A percentile compares a stretch with the other conserved stretches of the same genome.
Evolutionary conservation across 768 basidiomycete genomes (phyloP).

Genomic region (Panaeolus cyanescens): DNA sequence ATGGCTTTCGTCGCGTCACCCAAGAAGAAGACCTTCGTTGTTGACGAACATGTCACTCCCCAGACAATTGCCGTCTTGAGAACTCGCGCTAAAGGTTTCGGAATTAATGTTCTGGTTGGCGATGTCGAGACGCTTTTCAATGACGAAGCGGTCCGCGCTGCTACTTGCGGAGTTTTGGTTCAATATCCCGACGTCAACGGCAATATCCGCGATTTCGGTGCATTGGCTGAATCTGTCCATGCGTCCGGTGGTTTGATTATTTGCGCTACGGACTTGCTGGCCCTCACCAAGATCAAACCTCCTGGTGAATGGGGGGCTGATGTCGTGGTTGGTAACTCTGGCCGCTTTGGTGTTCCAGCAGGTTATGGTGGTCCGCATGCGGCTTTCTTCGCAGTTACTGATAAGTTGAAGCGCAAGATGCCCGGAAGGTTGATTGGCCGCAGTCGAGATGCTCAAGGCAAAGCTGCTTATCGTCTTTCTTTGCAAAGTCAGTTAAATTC

Average conservation of each 20-base stretch:
- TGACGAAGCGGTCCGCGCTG: constrained; percentile 53
- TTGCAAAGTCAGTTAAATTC: constrained; percentile 75
- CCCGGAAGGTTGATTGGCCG: constrained; percentile 95
- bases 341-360: constrained; percentile 93
- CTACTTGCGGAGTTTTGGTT: constrained; percentile 85
- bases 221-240: constrained; percentile 70
- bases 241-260: constrained; percentile 77
- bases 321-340: constrained; percentile 92
- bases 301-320: constrained; percentile 99
- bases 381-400: constrained; percentile 94
- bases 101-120: constrained; percentile 77
- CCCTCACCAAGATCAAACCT: constrained; percentile 89
- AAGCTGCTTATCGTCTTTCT: constrained; percentile 88
- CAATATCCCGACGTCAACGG: constrained; percentile 96
- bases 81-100: constrained; percentile 93
- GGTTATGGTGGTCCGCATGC: constrained; percentile 99
- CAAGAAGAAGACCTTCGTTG: constrained; percentile 80
- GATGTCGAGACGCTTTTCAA: constrained; percentile 53
- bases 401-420: constrained; percentile 95
- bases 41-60: constrained; percentile 80
- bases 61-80: constrained; percentile 90
- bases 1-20: constrained; percentile 77
- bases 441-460: constrained; percentile 82
- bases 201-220: constrained; percentile 69
- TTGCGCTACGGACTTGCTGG: constrained; percentile 90